A percentile compares a stretch with the other conserved stretches of the same genome.
Evolutionary conservation across 1,284 basidiomycete species (phyloP).

Genomic region (Sanghuangporus baumii): DNA sequence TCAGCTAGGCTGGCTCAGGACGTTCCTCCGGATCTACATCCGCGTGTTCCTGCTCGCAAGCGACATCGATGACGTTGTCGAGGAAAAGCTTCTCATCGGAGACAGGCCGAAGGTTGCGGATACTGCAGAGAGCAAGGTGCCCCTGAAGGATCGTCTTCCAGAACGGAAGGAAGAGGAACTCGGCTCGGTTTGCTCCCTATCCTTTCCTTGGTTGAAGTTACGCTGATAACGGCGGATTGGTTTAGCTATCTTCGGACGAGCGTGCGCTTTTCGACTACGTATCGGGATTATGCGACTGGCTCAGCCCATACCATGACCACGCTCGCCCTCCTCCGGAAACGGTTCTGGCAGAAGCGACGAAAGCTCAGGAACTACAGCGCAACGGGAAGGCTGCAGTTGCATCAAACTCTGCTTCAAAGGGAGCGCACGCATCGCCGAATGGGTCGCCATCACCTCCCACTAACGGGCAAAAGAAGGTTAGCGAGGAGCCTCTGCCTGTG

Average conservation of each 20-base stretch:
- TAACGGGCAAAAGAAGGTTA: constrained; percentile 50
- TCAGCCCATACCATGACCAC: constrained; percentile 67
- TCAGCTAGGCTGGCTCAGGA: constrained; percentile 63
- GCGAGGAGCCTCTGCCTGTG: constrained; percentile 57
- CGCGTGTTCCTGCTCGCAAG: constrained; percentile 68
- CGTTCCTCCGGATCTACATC: constrained; percentile 72
- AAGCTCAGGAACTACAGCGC: constrained; percentile 55
- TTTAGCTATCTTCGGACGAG: constrained; percentile 63
- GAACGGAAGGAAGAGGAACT: constrained; percentile 46
- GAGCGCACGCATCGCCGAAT: constrained; percentile 44
- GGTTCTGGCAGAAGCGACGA: constrained; percentile 68
- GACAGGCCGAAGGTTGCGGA: constrained; percentile 65
- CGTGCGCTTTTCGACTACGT: constrained; percentile 50
- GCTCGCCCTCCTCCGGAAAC: constrained; percentile 60
- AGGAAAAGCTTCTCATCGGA: constrained; percentile 72
- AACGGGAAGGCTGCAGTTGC: constrained; percentile 46
- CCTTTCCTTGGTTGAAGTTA: constrained; percentile 8
- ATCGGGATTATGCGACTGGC: constrained; percentile 59
- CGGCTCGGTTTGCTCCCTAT: constrained; percentile 39
- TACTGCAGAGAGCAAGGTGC: constrained; percentile 42
- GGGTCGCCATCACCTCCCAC: constrained; percentile 27
- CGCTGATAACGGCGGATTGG: not conserved
- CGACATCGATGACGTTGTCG: constrained; percentile 68
- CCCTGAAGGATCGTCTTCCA: constrained; percentile 52
- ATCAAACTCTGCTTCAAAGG: constrained; percentile 36